These are phyloP conservation scores for Aspergillus steynii DNA, from an alignment of 495 filamentous ascomycete genomes.

Conservation along the genomic window DNA sequence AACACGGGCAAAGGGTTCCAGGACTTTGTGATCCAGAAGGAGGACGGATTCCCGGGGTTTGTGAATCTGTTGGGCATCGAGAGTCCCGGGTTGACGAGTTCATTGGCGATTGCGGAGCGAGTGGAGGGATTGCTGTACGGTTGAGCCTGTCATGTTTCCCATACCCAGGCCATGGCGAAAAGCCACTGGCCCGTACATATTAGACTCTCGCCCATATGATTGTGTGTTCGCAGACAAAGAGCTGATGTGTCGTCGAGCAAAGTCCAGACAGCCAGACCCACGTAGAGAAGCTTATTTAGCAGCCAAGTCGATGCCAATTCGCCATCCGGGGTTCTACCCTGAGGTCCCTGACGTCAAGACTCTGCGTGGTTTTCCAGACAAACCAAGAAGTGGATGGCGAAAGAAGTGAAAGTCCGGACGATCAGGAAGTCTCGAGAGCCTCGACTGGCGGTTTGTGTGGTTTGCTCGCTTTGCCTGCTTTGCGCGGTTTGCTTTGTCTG, in stretches of 20 bases:
- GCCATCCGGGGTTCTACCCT: slow-evolving; percentile 3
- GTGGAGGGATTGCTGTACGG: slow-evolving; percentile 74
- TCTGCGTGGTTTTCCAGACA: background rate
- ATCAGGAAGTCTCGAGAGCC: too few species aligned
- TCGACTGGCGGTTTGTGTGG: background rate
- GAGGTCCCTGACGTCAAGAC: slow-evolving; percentile 9
- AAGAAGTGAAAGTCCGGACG: background rate
- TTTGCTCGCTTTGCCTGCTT: background rate
- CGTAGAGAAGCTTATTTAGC: slow-evolving; percentile 3
- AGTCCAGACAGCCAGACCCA: background rate
- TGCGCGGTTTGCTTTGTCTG: background rate
- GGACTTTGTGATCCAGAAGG: slow-evolving; percentile 82
- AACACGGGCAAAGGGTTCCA: slow-evolving; percentile 65
- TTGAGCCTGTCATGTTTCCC: slow-evolving; percentile 10
- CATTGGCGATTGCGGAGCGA: slow-evolving; percentile 83
- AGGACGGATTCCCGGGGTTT: slow-evolving; percentile 83
- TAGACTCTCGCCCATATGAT: background rate
- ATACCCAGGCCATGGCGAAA: background rate
- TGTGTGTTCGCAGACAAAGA: background rate
- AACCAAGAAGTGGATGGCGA: background rate
- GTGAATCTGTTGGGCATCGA: slow-evolving; percentile 93
- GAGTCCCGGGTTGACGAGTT: slow-evolving; percentile 89
- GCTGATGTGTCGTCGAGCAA: background rate
- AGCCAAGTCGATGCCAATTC: slow-evolving; percentile 7
- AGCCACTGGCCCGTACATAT: background rate